Base-by-base conservation (phyloP, 1,284 basidiomycete genomes). In the Leccinum pachyderme region DNA sequence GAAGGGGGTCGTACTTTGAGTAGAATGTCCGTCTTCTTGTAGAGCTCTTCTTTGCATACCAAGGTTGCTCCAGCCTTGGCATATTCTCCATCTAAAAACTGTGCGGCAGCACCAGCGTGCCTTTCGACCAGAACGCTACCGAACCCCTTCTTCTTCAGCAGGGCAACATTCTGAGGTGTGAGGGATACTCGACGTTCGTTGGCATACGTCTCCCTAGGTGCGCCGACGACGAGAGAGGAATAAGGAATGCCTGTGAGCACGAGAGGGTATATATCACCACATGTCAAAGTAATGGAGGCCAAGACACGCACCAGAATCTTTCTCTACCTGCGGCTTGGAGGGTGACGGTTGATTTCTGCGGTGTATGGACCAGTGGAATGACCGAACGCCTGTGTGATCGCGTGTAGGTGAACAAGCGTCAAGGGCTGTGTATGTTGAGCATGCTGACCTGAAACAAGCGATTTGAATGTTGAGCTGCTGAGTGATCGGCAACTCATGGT, bases 131-230 rank as follows among this genome's bases (percentile, higher is more conserved):
- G 75, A 33, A 93, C 81, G 53, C 78, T 78, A 15, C 72, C 67
- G 67, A 93, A 92, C 5, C 91, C 91, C 63, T 93, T 92, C 77
- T 93, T 93, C 56, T 83, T 79, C 37, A 93, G 76, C 12, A 87
- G 66, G 5, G 82, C 76, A 8, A 84, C 82, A 64, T 92, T 91
- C 63, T 86, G 80, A 5, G 91, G 91, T 1, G 91, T 91, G 15
- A 93, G 74, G 39, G 90, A 81, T 37, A 93, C 89, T 51, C 91
- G 84, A 54, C 84, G 79, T 69, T 93, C 91, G 60, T 85, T 81
- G 2, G 86, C 84, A 65, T 81, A 92, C 25, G 80, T 78, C 69
- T 93, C 91, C 53, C 80, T 78, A 8, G 90, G 90, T 25, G 90
- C 81, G 37, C 91, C 91, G 60, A 93, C 77, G n/a, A 80, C 84